Conservation (phyloP, 2,329 filamentous ascomycete species). For the Nannizziopsis arthrosporioides region DNA sequence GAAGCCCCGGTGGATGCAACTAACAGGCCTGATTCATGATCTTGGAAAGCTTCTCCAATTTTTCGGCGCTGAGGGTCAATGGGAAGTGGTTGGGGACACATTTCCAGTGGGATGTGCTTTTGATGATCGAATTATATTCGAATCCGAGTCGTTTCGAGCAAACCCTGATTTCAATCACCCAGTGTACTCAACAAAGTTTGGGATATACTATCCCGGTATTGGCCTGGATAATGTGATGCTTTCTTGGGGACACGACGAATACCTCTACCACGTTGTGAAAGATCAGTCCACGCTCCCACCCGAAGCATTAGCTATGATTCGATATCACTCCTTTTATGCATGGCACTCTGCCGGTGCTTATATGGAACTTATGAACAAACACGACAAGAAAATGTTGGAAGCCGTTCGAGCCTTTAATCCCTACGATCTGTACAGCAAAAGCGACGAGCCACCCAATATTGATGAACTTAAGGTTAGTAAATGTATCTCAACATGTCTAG, state of each 20-base stretch:
- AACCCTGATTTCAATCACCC: slow-evolving; percentile 67
- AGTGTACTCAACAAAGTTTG: slow-evolving; percentile 62
- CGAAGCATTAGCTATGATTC: slow-evolving; percentile 82
- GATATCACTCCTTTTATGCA: slow-evolving; percentile 86
- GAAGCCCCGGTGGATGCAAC: slow-evolving; percentile 40
- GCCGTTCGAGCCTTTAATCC: slow-evolving; percentile 81
- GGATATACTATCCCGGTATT: slow-evolving; percentile 68
- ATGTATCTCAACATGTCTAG: not conserved
- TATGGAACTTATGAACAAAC: slow-evolving; percentile 67
- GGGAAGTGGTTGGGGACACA: slow-evolving; percentile 70
- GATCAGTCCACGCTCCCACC: slow-evolving; percentile 66
- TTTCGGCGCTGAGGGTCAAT: slow-evolving; percentile 70
- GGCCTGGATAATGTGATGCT: slow-evolving; percentile 82
- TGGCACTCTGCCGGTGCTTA: slow-evolving; percentile 81
- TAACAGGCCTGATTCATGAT: slow-evolving; percentile 39
- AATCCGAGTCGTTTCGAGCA: slow-evolving; percentile 52
- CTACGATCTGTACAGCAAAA: slow-evolving; percentile 88
- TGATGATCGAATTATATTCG: slow-evolving; percentile 63
- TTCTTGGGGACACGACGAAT: slow-evolving; percentile 57
- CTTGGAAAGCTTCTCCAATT: slow-evolving; percentile 38
- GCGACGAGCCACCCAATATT: slow-evolving; percentile 62
- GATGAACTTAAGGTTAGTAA: slow-evolving; percentile 58
- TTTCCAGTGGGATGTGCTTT: slow-evolving; percentile 38
- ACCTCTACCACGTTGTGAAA: slow-evolving; percentile 66
- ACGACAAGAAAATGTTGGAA: slow-evolving; percentile 66